Percentiles rank a stretch among this genome's conserved stretches.
Conservation (phyloP, 2,329 filamentous ascomycete genomes). For the Apiospora kogelbergensis region DNA sequence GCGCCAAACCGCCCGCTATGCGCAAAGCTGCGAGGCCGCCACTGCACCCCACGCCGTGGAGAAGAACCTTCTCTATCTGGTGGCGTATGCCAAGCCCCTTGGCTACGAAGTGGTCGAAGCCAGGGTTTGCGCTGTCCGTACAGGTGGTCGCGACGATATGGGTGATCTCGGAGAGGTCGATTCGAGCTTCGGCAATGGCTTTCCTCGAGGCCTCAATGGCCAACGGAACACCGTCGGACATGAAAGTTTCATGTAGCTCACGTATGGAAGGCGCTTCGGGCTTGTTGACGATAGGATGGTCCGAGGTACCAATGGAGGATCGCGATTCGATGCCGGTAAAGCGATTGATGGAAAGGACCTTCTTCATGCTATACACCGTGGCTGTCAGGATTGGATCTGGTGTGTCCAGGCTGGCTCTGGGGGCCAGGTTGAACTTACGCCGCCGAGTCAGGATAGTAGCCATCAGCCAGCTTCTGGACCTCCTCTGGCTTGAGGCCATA, state of each 20-base stretch:
- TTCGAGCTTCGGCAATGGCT: slow-evolving; percentile 54
- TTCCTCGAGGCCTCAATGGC: slow-evolving; percentile 55
- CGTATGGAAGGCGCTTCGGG: slow-evolving; percentile 50
- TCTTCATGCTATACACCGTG: slow-evolving; percentile 51
- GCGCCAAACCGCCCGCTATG: slow-evolving; percentile 65
- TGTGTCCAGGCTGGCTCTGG: background rate
- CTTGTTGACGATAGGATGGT: slow-evolving; percentile 62
- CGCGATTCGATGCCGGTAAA: slow-evolving; percentile 65
- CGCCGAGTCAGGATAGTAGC: slow-evolving; percentile 59
- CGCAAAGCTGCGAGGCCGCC: slow-evolving; percentile 62
- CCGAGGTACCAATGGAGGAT: slow-evolving; percentile 60
- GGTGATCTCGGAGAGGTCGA: slow-evolving; percentile 56
- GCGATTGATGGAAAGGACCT: slow-evolving; percentile 62
- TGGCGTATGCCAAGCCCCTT: slow-evolving; percentile 57
- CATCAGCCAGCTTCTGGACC: slow-evolving; percentile 52
- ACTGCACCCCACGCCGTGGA: slow-evolving; percentile 67
- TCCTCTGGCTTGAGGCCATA: slow-evolving; percentile 49
- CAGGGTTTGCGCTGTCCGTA: slow-evolving; percentile 68
- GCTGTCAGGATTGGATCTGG: background rate
- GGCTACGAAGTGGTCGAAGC: slow-evolving; percentile 65
- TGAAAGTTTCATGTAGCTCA: slow-evolving; percentile 55
- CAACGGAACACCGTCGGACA: slow-evolving; percentile 57
- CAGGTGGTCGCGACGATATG: slow-evolving; percentile 69
- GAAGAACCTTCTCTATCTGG: slow-evolving; percentile 61
- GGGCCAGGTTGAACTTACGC: slow-evolving; percentile 46